Evolutionary conservation across 2,329 filamentous ascomycete genomes (phyloP), one percentile per base, ranked within the genome.

Genomic region (Aspergillus thermomutatus): DNA sequence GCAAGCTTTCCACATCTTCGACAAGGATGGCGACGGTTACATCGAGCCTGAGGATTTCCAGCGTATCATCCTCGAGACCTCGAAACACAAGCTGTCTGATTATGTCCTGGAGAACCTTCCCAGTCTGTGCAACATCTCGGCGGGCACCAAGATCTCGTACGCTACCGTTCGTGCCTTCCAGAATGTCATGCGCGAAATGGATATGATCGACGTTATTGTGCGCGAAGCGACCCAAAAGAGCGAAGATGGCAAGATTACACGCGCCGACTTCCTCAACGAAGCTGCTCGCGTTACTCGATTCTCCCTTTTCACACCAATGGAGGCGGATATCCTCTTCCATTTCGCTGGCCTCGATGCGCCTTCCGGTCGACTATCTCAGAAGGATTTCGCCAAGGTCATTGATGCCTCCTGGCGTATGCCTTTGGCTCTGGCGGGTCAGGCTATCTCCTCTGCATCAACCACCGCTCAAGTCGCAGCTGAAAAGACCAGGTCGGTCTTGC

Each of bases 121-220:
- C 61, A 94, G 92, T 0, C 84, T 99, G 43, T 97, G 93, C 84
- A 97, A 97, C 78, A 96, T 97, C 73, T 91, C 91, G 7, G 82
- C 87, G 34, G 88, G 91, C 60, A 94, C 87, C 80, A 96, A 95
- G 79, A 94, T 99, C 66, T 97, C 92, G 6, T 99, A 99, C 72
- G 92, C 94, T 73, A 97, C 96, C 72, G 94, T 99, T 31, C 87
- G 94, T 64, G 94, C 94, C 40, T 99, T 99, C 80, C 92, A 96
- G 80, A 99, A 99, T 74, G 88, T 99, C 76, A 93, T 99, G 67
- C 88, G 90, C 69, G 92, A 97, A 77, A 97, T 99, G 91, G 94
- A 99, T 69, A 83, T 97, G 68, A 91, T 97, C 50, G 94, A 99
- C 79, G 80, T 96, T 64, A 92, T 99, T 70, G 85, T 99, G 63